These are phyloP conservation scores for Brettanomyces naardenensis DNA, from an alignment of 805 yeast genomes.

Conservation along the genomic window DNA sequence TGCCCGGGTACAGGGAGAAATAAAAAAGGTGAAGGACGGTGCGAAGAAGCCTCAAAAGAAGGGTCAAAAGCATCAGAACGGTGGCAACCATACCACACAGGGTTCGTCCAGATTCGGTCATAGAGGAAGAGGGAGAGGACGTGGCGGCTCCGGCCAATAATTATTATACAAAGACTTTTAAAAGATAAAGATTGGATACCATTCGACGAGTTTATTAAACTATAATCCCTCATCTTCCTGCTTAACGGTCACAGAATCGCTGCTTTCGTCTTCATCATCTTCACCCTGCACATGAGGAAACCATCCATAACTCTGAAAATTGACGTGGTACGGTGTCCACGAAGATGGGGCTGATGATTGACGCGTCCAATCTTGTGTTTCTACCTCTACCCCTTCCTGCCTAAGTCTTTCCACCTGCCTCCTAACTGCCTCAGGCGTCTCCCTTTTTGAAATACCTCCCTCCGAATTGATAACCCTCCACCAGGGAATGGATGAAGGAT, in stretches of 20 bases:
- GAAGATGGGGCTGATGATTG: slow-evolving; percentile 1
- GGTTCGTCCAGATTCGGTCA: no score
- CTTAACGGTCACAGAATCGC: neutral
- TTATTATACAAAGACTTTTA: neutral
- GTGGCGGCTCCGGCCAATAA: neutral
- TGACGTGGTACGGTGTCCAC: slow-evolving; percentile 27
- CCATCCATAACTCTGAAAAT: slow-evolving; percentile 53
- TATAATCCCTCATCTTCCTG: no score
- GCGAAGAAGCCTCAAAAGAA: slow-evolving; percentile 2
- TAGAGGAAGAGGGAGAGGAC: neutral
- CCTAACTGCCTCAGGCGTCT: slow-evolving; percentile 30
- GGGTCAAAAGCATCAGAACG: neutral
- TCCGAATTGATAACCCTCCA: slow-evolving; percentile 67
- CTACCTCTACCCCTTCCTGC: slow-evolving; percentile 41
- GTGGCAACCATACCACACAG: no score
- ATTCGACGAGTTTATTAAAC: no score
- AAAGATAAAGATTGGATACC: no score
- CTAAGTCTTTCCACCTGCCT: slow-evolving; percentile 38
- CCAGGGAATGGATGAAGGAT: slow-evolving; percentile 53
- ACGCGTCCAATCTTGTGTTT: slow-evolving; percentile 1
- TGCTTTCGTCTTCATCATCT: slow-evolving; percentile 1
- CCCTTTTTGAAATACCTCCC: slow-evolving; percentile 54
- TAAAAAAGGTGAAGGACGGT: slow-evolving; percentile 12
- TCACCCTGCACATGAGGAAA: slow-evolving; percentile 36
- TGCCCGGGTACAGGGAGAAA: slow-evolving; percentile 45